These are phyloP conservation scores for Chernovozyma sophiae-reginae DNA, from an alignment of 1,139 yeast species.

Conservation along the genomic window DNA sequence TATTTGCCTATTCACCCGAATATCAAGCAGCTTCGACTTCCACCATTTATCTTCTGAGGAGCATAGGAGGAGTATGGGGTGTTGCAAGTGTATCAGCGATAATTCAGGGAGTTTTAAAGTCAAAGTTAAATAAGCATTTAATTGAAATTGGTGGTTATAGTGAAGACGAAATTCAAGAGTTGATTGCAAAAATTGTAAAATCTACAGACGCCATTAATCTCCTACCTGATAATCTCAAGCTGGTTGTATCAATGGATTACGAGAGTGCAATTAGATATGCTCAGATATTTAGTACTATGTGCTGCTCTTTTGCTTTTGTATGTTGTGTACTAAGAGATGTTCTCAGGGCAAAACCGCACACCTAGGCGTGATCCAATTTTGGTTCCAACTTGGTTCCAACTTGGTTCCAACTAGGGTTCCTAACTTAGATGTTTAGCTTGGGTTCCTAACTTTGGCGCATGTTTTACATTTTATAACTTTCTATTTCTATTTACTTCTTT, in stretches of 20 bases:
- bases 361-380: no score
- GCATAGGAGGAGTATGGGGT: constrained; percentile 40
- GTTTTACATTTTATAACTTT: no score
- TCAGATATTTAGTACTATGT: constrained; percentile 16
- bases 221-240: constrained; percentile 12
- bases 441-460: no score
- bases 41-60: constrained; percentile 33
- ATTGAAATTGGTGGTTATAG: constrained; percentile 8
- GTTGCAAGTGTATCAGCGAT: constrained; percentile 32
- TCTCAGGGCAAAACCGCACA: constrained; percentile 3
- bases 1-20: constrained; percentile 26
- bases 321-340: constrained; percentile 12
- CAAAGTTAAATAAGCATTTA: constrained; percentile 14
- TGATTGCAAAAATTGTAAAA: constrained; percentile 14
- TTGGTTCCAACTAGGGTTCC: no score
- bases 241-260: constrained; percentile 16
- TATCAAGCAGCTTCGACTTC: constrained; percentile 37
- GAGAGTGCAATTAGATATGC: constrained; percentile 19
- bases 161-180: constrained; percentile 11
- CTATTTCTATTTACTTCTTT: background rate
- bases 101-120: constrained; percentile 18
- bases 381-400: no score
- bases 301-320: constrained; percentile 18
- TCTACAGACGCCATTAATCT: constrained; percentile 16
- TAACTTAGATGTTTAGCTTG: no score